A percentile compares a stretch with the other conserved stretches of the same genome.
These are phyloP conservation scores for Inonotus hispidus DNA, from an alignment of 1,284 basidiomycete genomes.

Conservation along the genomic window DNA sequence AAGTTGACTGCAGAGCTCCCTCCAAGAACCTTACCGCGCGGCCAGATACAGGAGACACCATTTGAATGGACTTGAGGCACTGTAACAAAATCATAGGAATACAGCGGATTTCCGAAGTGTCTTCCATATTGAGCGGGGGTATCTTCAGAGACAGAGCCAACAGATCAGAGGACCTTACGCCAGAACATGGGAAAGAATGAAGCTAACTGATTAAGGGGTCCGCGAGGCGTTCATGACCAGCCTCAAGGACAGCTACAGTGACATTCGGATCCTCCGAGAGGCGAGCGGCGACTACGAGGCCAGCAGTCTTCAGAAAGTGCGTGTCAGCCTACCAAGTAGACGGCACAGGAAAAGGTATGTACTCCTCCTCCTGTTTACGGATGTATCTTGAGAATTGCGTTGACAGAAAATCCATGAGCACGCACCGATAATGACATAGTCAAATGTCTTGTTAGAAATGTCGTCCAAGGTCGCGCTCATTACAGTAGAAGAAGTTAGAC, in stretches of 20 bases:
- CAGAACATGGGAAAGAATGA: not conserved
- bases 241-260: conserved; percentile 55
- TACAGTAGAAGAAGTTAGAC: too few relatives aligned
- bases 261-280: conserved; percentile 49
- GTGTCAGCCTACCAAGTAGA: not conserved
- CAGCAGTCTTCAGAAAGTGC: conserved; percentile 37
- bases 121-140: conserved; percentile 19
- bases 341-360: not conserved
- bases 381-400: not conserved
- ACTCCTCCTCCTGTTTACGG: conserved; percentile 14
- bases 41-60: conserved; percentile 19
- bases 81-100: conserved; percentile 31
- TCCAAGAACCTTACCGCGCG: conserved; percentile 28
- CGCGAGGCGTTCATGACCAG: conserved; percentile 36
- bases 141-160: conserved; percentile 11
- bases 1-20: conserved; percentile 26
- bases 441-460: conserved; percentile 34
- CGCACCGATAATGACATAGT: conserved; percentile 68
- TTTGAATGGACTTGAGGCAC: conserved; percentile 23
- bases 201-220: conserved; percentile 27
- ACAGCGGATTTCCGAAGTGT: conserved; percentile 24
- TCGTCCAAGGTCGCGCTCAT: not conserved
- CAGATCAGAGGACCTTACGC: not conserved
- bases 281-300: conserved; percentile 55
- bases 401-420: conserved; percentile 29